phyloP scores from a whole-genome alignment of 164 flowering plant genomes.

The Macadamia integrifolia region DNA sequence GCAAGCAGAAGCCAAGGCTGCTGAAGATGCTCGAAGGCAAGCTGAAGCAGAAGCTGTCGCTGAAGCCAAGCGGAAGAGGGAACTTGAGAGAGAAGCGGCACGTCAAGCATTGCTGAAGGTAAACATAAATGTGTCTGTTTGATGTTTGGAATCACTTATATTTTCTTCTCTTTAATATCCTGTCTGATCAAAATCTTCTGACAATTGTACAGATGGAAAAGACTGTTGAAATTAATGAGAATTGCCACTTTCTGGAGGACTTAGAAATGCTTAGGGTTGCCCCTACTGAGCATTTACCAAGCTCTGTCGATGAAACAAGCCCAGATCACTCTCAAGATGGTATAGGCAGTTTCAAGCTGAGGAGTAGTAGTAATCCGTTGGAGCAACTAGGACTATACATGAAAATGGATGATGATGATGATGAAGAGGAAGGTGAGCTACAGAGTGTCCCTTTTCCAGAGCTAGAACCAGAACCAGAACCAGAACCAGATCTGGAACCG shows the following conservation, averaged over 20 bases:
- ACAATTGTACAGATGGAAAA: slow-evolving; percentile 67
- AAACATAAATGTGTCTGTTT: background rate
- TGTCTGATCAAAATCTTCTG: background rate
- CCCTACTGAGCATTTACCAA: slow-evolving; percentile 49
- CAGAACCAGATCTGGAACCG: too few species aligned
- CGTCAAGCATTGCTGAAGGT: slow-evolving; percentile 78
- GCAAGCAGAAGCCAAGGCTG: slow-evolving; percentile 88
- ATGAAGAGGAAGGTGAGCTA: slow-evolving; percentile 44
- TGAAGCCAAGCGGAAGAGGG: slow-evolving; percentile 67
- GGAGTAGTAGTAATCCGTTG: slow-evolving; percentile 56
- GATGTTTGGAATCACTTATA: too few species aligned
- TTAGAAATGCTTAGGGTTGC: slow-evolving; percentile 69
- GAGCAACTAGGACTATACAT: slow-evolving; percentile 88
- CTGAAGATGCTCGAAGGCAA: slow-evolving; percentile 71
- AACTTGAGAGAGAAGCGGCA: slow-evolving; percentile 88
- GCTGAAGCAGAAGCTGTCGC: slow-evolving; percentile 75
- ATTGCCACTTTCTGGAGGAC: slow-evolving; percentile 62
- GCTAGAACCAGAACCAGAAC: too few species aligned
- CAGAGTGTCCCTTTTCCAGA: background rate
- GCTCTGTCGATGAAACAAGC: slow-evolving; percentile 68
- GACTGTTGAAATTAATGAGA: slow-evolving; percentile 87
- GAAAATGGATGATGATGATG: slow-evolving; percentile 65
- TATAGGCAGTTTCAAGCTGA: slow-evolving; percentile 60
- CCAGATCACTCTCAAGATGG: slow-evolving; percentile 58
- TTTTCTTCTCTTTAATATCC: too few species aligned